Percentiles rank a stretch among this genome's conserved stretches.
These are phyloP conservation scores for Echeveria elegans DNA, from an alignment of 164 flowering plant genomes.

Conservation along the genomic window DNA sequence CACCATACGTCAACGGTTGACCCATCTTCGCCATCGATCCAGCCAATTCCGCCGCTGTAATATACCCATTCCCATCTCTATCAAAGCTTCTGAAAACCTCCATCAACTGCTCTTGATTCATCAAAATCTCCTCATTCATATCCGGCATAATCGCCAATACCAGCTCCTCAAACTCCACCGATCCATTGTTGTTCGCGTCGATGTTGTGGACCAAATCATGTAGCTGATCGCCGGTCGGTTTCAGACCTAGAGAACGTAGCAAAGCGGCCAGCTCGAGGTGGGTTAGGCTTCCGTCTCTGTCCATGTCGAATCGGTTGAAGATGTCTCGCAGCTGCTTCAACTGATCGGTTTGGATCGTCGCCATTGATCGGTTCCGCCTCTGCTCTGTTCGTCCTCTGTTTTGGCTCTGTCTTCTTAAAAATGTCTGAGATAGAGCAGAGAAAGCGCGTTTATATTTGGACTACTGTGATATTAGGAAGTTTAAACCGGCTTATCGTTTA, in stretches of 20 bases:
- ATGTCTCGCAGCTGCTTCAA: conserved; percentile 53
- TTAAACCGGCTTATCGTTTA: neutral
- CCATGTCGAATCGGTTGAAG: conserved; percentile 86
- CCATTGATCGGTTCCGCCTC: neutral
- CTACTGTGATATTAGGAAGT: neutral
- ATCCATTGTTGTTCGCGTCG: conserved; percentile 69
- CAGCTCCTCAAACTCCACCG: conserved; percentile 68
- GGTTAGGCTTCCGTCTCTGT: conserved; percentile 83
- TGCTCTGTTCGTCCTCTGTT: neutral
- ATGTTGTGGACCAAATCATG: conserved; percentile 40
- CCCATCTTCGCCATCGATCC: conserved; percentile 92
- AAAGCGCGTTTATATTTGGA: neutral
- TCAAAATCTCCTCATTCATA: conserved; percentile 29
- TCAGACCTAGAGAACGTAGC: conserved; percentile 71
- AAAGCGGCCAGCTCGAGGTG: conserved; percentile 88
- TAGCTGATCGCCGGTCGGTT: conserved; percentile 69
- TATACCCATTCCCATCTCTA: conserved; percentile 75
- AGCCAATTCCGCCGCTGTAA: conserved; percentile 78
- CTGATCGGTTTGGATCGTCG: conserved; percentile 33
- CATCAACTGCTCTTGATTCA: conserved; percentile 57
- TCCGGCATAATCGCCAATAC: conserved; percentile 48
- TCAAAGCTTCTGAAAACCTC: conserved; percentile 70
- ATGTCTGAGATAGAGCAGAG: neutral
- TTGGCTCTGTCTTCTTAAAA: neutral
- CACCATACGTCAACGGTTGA: conserved; percentile 54